Base-by-base conservation (phyloP, 306 rosid species). In the Fragaria vesca region DNA sequence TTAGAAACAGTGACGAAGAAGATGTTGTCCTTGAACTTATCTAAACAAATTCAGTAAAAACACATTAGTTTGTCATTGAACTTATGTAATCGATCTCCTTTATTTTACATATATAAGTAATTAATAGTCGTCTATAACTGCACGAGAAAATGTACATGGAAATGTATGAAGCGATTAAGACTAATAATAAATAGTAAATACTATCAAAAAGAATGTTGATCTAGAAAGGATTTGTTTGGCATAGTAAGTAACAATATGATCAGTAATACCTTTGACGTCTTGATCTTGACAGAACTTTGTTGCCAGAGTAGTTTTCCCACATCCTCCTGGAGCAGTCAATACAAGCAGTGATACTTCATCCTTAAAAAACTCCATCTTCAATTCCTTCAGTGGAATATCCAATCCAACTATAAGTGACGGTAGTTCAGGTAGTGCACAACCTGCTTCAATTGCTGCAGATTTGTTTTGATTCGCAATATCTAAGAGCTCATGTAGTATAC, bases 291-390 rank as follows among this genome's bases (percentile, higher is more conserved):
- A 88, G 38, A 90, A 72, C 71, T 1, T 79, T 62, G 72, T 77
- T 4, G 80, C 91, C 71, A 90, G 78, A 0, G 93, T 82, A 9
- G 93, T 82, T 82, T 88, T 90, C 28, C 93, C 93, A 1, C 81
- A 82, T 61, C 93, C 96, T 32, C 62, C 79, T 0, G 84, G 50
- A 28, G 85, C 89, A 1, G 93, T 85, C 32, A 90, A 46, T 1
- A 84, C 85, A 38, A 76, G 65, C 72, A 84, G 76, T 0, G 87
- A 69, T 2, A 66, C 71, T 12, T 42, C 83, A 42, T 66, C 67
- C 32, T 48, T 57, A 2, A 85, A 73, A 62, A 88, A 78, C 80
- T 61, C 43, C 85, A 2, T 8, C 38, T 90, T 90, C 79, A 91
- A 54, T 36, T 87, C 86, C 74, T 42, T 46, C 68, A 91, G 12